A percentile compares a stretch with the other conserved stretches of the same genome.
These are phyloP conservation scores for Peronospora destructor DNA, from an alignment of 352 stramenopile genomes.

Conservation along the genomic window DNA sequence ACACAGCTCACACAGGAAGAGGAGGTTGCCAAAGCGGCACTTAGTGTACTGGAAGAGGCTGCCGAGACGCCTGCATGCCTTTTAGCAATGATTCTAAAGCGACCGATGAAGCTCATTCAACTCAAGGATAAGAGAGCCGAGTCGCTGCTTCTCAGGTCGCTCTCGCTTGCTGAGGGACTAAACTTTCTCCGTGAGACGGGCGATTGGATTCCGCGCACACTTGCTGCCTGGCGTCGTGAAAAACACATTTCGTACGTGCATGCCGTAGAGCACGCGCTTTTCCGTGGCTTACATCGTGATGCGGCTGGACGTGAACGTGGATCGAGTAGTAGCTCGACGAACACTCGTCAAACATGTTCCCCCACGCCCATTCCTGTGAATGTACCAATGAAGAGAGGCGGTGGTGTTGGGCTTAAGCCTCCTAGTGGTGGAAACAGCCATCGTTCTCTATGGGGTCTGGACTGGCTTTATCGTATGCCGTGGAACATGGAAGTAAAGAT, in stretches of 20 bases:
- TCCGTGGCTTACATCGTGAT: slow-evolving; percentile 77
- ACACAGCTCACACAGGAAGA: slow-evolving; percentile 82
- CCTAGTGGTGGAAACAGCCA: slow-evolving; percentile 56
- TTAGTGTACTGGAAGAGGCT: slow-evolving; percentile 84
- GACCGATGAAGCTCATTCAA: slow-evolving; percentile 67
- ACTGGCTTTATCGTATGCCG: slow-evolving; percentile 87
- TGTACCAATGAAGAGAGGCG: slow-evolving; percentile 74
- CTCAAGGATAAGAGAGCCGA: slow-evolving; percentile 76
- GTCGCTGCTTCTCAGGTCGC: slow-evolving; percentile 74
- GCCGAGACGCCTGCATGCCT: slow-evolving; percentile 78
- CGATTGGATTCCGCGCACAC: slow-evolving; percentile 77
- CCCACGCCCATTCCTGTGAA: slow-evolving; percentile 80
- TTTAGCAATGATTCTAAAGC: slow-evolving; percentile 79
- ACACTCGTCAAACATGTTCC: slow-evolving; percentile 41
- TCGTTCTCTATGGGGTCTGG: slow-evolving; percentile 70
- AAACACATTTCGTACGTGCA: slow-evolving; percentile 85
- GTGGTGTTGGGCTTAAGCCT: slow-evolving; percentile 38
- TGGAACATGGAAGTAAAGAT: slow-evolving; percentile 91
- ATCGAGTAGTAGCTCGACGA: slow-evolving; percentile 24
- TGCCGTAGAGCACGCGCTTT: slow-evolving; percentile 71
- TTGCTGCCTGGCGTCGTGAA: slow-evolving; percentile 68
- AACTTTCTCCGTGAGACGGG: slow-evolving; percentile 73
- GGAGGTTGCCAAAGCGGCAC: slow-evolving; percentile 74
- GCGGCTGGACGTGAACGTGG: slow-evolving; percentile 57
- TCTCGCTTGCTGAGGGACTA: slow-evolving; percentile 72